Percentiles rank a stretch among this genome's conserved stretches.
These are phyloP conservation scores for Melaleuca quinquenervia DNA, from an alignment of 345 rosid species.

Conservation along the genomic window DNA sequence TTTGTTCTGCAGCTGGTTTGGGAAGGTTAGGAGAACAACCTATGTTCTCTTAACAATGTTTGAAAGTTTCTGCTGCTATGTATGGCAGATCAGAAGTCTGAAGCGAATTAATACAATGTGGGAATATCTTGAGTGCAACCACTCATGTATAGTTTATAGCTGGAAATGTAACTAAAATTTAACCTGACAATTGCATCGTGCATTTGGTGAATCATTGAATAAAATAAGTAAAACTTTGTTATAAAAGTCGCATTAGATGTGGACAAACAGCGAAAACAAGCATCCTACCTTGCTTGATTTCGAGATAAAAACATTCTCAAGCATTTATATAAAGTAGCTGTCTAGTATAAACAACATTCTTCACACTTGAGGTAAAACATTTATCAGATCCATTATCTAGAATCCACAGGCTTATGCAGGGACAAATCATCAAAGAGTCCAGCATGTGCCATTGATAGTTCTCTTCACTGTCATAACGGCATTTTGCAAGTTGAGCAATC, in stretches of 20 bases:
- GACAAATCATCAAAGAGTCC: background rate
- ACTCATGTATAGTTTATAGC: background rate
- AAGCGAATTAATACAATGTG: background rate
- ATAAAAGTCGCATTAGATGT: background rate
- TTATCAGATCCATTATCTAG: background rate
- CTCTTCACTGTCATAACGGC: background rate
- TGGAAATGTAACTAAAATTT: background rate
- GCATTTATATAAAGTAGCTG: background rate
- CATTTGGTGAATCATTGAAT: background rate
- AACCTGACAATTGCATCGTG: background rate
- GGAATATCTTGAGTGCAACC: background rate
- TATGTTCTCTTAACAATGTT: background rate
- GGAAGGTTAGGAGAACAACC: background rate
- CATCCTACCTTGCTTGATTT: background rate
- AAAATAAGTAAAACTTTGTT: background rate
- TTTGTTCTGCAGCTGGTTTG: background rate
- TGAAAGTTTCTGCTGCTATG: background rate
- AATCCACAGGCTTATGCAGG: background rate
- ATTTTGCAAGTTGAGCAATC: background rate
- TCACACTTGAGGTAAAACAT: background rate
- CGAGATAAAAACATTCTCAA: background rate
- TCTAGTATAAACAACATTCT: background rate
- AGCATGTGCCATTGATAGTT: background rate
- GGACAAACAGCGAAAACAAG: background rate
- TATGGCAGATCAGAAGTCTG: background rate